Conservation (phyloP, 208 protist species). For the Spongospora subterranea region DNA sequence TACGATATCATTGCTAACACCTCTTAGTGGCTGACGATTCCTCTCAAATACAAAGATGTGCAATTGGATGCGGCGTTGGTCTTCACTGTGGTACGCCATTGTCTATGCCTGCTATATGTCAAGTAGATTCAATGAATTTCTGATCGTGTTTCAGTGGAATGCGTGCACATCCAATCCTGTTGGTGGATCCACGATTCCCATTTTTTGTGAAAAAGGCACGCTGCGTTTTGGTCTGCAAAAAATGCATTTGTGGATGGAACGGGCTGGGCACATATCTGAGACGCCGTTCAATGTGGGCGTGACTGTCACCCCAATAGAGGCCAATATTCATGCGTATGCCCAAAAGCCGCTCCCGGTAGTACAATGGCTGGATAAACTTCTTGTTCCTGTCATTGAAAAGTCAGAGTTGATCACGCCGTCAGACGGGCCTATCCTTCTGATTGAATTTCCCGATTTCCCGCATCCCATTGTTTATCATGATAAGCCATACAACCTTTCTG, state of each 20-base stretch:
- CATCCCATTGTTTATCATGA: slow-evolving; percentile 50
- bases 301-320: not conserved
- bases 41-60: slow-evolving; percentile 36
- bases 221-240: slow-evolving; percentile 38
- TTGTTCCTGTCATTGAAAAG: not conserved
- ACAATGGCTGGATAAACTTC: slow-evolving; percentile 24
- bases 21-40: not conserved
- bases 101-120: not conserved
- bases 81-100: slow-evolving; percentile 33
- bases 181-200: slow-evolving; percentile 2
- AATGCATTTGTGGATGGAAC: not conserved
- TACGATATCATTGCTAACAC: not conserved
- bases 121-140: not conserved
- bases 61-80: not conserved
- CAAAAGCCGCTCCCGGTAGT: not conserved
- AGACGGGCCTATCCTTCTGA: not conserved
- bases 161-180: not conserved
- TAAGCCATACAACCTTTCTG: not conserved
- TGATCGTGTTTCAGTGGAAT: slow-evolving; percentile 41
- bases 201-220: slow-evolving; percentile 2
- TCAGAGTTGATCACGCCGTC: not conserved
- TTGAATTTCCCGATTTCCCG: slow-evolving; percentile 54
- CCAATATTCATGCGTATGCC: not conserved
- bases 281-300: not conserved
- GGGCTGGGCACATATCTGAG: not conserved